Evolutionary conservation across 139 green algal genomes (phyloP).

Genomic region (Chlamydomonas asymmetrica): DNA sequence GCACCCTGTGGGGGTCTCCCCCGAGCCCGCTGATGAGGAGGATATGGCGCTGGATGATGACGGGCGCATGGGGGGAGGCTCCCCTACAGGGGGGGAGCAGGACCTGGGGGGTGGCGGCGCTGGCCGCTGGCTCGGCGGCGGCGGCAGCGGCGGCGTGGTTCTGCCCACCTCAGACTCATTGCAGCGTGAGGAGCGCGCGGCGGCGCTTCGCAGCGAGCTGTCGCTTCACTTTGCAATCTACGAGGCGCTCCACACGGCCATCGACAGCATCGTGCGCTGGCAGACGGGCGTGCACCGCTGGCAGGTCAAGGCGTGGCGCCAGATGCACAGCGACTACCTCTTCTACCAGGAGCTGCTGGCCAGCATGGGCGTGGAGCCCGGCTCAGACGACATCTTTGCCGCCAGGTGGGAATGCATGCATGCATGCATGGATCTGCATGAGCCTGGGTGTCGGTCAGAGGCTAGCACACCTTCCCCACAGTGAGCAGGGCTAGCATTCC

Average conservation of each 20-base stretch:
- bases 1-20: too few relatives aligned
- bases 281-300: constrained; percentile 30
- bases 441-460: too few relatives aligned
- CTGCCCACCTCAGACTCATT: too few relatives aligned
- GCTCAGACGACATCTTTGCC: too few relatives aligned
- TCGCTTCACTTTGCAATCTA: constrained; percentile 26
- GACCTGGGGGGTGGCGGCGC: too few relatives aligned
- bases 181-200: constrained; percentile 26
- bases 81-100: not conserved
- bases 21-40: too few relatives aligned
- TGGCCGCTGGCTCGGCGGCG: not conserved
- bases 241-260: constrained; percentile 4
- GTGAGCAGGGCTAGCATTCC: too few relatives aligned
- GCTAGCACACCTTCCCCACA: too few relatives aligned
- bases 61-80: not conserved
- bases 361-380: constrained; percentile 10
- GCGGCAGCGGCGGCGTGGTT: too few relatives aligned
- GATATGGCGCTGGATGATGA: too few relatives aligned
- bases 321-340: constrained; percentile 21
- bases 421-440: too few relatives aligned
- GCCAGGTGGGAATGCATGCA: too few relatives aligned
- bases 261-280: constrained; percentile 26
- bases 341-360: constrained; percentile 38
- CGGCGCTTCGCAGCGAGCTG: constrained; percentile 25
- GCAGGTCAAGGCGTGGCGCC: constrained; percentile 24